phyloP scores from a whole-genome alignment of 1,284 basidiomycete genomes.

The Cutaneotrichosporon spelunceum region DNA sequence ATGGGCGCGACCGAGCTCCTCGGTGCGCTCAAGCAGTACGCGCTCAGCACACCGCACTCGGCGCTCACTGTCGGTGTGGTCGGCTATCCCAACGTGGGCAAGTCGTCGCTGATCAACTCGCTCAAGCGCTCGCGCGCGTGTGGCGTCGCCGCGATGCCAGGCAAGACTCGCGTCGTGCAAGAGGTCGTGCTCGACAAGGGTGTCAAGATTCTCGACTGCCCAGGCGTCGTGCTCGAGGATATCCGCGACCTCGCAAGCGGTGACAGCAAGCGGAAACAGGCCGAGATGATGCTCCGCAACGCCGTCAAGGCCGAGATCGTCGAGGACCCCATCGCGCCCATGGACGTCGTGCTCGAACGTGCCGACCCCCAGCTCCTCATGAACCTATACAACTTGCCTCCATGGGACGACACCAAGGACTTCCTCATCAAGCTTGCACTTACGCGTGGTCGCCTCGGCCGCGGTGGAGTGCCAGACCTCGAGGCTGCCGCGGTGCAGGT shows the following conservation, averaged over 20 bases:
- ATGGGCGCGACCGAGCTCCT: conserved; percentile 62
- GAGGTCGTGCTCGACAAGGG: conserved; percentile 89
- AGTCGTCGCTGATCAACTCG: conserved; percentile 92
- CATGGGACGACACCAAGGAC: conserved; percentile 67
- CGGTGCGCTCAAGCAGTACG: conserved; percentile 87
- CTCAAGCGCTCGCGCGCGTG: conserved; percentile 83
- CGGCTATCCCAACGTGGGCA: conserved; percentile 96
- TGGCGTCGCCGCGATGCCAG: conserved; percentile 90
- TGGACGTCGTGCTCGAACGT: conserved; percentile 75
- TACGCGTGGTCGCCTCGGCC: conserved; percentile 75
- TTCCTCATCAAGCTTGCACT: conserved; percentile 90
- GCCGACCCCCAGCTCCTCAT: conserved; percentile 67
- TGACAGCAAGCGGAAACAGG: conserved; percentile 55
- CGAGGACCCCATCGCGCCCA: conserved; percentile 81
- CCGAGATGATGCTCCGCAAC: conserved; percentile 79
- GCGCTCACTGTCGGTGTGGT: conserved; percentile 89
- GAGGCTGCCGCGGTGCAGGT: conserved; percentile 77
- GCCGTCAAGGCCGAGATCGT: conserved; percentile 90
- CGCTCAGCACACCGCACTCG: conserved; percentile 61
- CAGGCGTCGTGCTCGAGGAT: conserved; percentile 78
- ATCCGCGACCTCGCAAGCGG: conserved; percentile 58
- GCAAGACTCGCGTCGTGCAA: conserved; percentile 93
- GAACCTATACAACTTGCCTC: conserved; percentile 77
- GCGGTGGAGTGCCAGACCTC: conserved; percentile 89
- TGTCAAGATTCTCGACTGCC: conserved; percentile 88